These are phyloP conservation scores for Candida ipomoeae DNA, from an alignment of 805 yeast genomes.

Conservation along the genomic window DNA sequence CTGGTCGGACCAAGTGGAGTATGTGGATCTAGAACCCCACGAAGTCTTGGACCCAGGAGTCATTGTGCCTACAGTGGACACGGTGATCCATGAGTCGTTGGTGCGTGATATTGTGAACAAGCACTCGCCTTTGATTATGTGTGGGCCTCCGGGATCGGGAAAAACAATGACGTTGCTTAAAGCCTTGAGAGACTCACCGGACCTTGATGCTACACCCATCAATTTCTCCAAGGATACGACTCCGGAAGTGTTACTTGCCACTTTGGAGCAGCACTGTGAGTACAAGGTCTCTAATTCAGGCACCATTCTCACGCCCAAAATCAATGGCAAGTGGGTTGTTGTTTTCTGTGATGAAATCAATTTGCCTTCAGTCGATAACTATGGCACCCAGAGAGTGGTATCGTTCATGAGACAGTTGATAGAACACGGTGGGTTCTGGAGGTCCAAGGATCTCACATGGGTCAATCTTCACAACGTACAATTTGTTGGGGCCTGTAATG, in stretches of 20 bases:
- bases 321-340: constrained; percentile 66
- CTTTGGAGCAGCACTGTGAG: constrained; percentile 70
- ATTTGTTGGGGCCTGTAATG: constrained; percentile 94
- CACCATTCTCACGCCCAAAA: constrained; percentile 50
- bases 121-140: constrained; percentile 61
- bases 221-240: constrained; percentile 82
- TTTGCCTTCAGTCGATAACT: constrained; percentile 66
- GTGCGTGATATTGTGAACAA: constrained; percentile 54
- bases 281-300: constrained; percentile 55
- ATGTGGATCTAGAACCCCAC: constrained; percentile 49
- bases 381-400: constrained; percentile 70
- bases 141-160: constrained; percentile 98
- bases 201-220: constrained; percentile 58
- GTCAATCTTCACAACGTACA: constrained; percentile 59
- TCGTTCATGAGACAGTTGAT: constrained; percentile 70
- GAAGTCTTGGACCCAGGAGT: constrained; percentile 57
- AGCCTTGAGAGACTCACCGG: constrained; percentile 55
- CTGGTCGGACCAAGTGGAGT: constrained; percentile 39
- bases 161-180: constrained; percentile 86
- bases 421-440: constrained; percentile 78
- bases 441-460: constrained; percentile 57
- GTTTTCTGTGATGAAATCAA: constrained; percentile 91
- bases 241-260: constrained; percentile 54
- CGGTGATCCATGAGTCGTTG: constrained; percentile 59
- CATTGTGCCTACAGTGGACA: constrained; percentile 77